Percentiles rank a stretch among this genome's conserved stretches.
phyloP scores from a whole-genome alignment of 202 grass and related monocot species.

The Saccharum hybrid region DNA sequence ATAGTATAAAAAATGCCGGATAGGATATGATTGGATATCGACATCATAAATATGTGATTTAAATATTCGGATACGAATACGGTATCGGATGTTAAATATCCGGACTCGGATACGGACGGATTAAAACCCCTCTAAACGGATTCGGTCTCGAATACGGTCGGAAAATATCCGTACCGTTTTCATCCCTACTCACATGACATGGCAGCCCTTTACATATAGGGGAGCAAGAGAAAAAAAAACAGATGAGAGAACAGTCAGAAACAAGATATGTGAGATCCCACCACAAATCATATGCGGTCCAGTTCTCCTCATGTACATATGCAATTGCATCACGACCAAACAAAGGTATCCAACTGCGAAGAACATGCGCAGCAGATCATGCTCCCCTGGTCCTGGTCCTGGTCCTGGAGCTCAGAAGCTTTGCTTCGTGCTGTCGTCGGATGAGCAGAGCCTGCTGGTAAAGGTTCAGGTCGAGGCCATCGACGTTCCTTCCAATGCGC shows the following conservation, averaged over 20 bases:
- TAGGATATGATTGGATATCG: no score
- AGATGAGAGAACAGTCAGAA: neutral
- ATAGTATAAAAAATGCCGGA: no score
- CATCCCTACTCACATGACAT: neutral
- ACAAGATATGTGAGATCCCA: neutral
- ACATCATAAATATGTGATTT: no score
- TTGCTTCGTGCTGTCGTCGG: constrained; percentile 60
- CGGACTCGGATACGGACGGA: no score
- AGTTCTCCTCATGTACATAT: constrained; percentile 11
- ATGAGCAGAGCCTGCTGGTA: constrained; percentile 68
- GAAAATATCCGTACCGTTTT: no score
- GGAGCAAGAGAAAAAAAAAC: neutral
- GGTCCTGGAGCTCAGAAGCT: constrained; percentile 51
- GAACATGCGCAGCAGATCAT: constrained; percentile 26
- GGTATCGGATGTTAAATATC: no score
- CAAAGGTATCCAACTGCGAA: neutral
- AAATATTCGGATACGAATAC: no score
- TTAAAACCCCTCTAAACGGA: no score
- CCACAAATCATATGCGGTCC: neutral
- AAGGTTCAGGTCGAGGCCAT: constrained; percentile 73
- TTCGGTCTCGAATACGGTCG: no score
- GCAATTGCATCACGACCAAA: neutral
- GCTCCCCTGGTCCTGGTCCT: constrained; percentile 37
- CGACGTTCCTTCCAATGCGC: constrained; percentile 69
- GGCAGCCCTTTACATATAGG: neutral